Evolutionary conservation across 176 grass and related monocot species (phyloP).

Genomic region (Poa annua): DNA sequence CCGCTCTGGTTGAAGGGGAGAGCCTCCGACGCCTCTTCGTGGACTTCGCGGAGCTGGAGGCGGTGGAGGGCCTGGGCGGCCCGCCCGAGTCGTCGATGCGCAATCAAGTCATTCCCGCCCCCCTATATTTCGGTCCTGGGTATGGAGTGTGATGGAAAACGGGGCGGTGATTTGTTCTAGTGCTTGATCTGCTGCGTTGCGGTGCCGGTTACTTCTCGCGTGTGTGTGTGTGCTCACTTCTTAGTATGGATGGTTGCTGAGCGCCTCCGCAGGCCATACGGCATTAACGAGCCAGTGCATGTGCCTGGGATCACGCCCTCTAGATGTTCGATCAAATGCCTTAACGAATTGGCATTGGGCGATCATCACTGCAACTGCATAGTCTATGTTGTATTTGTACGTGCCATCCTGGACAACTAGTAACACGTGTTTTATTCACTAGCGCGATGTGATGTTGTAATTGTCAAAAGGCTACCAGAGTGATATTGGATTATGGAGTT

Average conservation of each 20-base stretch:
- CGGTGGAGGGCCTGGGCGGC: constrained; percentile 91
- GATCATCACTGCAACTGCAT: background rate
- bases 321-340: constrained; percentile 36
- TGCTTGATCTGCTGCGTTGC: background rate
- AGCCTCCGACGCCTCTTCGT: too few relatives aligned
- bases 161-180: background rate
- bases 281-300: background rate
- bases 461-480: background rate
- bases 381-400: background rate
- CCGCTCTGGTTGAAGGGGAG: too few relatives aligned
- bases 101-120: too few relatives aligned
- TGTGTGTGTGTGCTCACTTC: background rate
- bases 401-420: background rate
- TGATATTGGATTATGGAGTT: background rate
- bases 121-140: too few relatives aligned
- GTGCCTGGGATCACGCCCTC: background rate
- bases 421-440: background rate
- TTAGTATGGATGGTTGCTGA: background rate
- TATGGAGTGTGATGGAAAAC: too few relatives aligned
- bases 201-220: background rate
- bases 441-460: background rate
- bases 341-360: background rate
- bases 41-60: constrained; percentile 98
- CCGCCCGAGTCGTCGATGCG: too few relatives aligned
- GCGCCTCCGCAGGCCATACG: background rate